Base-by-base conservation (phyloP, 2,329 filamentous ascomycete genomes). In the Aotearoamyces nothofagi region DNA sequence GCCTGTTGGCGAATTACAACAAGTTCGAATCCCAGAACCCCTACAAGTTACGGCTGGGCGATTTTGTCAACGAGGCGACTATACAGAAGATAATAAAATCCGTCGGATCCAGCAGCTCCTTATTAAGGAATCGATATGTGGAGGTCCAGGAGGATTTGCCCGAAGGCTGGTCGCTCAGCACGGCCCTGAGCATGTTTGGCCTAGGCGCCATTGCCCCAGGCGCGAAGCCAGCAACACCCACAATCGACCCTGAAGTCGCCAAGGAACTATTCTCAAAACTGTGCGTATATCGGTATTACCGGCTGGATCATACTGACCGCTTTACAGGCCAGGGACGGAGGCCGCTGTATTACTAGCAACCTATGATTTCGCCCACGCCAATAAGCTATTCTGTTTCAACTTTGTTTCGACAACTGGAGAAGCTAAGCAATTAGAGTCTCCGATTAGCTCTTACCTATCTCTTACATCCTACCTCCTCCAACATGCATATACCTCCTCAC, bases 1-100 rank as follows among this genome's bases (percentile, higher is more conserved):
- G 87, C 9, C 63, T 96, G 4, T 61, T 98, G 30, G 80, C 82
- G 39, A 98, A 96, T 56, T 96, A 96, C 65, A 96, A 98, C 66
- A 98, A 96, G 53, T 98, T 98, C 47, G 90, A 98, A 53, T 87
- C 92, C 33, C 86, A 93, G 50, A 98, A 98, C 43, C 87, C 87
- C 1, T 98, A 98, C 45, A 78, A 90, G 44, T 60, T 92, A 37
- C 79, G 87, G 15, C 66, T 98, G 10, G 84, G 87, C 43, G 86
- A 96, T 51, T 96, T 96, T 53, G 83, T 94, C 44, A 93, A 98
- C 47, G 86, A 96, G 47, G 60, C 66, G 0, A 78, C 79, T 2
- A 94, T 96, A 43, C 69, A 77, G 34, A 82, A 81, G 45, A 80
- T 93, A 38, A 72, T 92, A 24, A 61, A 62, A 27, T 78, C 78